Evolutionary conservation across 768 basidiomycete genomes (phyloP), one percentile per base, ranked within the genome.

Genomic region (Tricholoma furcatifolium): DNA sequence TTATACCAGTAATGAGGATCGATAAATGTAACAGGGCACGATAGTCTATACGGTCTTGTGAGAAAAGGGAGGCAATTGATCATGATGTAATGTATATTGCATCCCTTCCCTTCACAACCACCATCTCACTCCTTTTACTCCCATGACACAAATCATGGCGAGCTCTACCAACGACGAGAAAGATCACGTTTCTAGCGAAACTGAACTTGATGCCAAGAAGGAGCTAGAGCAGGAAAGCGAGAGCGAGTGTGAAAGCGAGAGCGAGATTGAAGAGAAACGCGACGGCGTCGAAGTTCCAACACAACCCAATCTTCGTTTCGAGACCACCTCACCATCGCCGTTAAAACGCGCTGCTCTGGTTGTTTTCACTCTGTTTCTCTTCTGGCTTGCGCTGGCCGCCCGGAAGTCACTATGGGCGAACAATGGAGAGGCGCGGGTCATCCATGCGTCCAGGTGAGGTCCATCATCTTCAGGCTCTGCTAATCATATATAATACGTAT

Each of bases 401-500:
- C 61, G 70, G 24, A 56, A 55, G 18, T 57, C 62, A 0, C 41
- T 65, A 3, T 55, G 63, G 34, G 51, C 59, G 15, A 51, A 61
- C 0, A 68, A 74, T 51, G 55, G 56, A 51, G 51, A 65, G 54
- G 69, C 80, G 8, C 68, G 82, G 41, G 62, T 87, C 35, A 66
- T 89, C 9, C 75, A 88, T 62, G 84, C 88, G 7, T 72, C 75
- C 12, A 77, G 88, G 88, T 89, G 53, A 51, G 78, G 49, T 11
- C 6, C 34, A 42, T 43, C 20, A 45, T 47, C 39, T 35, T 42
- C 30, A 34, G 36, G n/a, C 17, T 43, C 39, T 20, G 15, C 36
- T 49, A 12, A 17, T 30, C 39, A 40, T 27, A 11, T 36, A 17
- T 35, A 3, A 17, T 14, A 45, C 50, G 31, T 6, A 39, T 27